Evolutionary conservation across 2,329 filamentous ascomycete species (phyloP).

Genomic region (Fusarium udum): DNA sequence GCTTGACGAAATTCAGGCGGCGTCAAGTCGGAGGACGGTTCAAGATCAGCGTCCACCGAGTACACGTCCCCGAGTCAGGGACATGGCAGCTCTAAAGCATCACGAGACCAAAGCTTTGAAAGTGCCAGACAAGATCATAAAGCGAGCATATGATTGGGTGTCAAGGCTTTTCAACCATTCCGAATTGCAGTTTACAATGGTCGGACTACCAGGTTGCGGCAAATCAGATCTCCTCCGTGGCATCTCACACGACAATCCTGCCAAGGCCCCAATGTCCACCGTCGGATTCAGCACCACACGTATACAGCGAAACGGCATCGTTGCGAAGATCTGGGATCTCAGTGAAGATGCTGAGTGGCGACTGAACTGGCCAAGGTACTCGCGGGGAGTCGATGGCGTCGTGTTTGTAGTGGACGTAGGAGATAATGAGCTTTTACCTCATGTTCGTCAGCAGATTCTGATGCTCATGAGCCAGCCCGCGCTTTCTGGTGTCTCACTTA

Average conservation of each 20-base stretch:
- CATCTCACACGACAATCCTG: too few relatives aligned
- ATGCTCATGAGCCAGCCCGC: neutral
- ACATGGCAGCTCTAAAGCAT: neutral
- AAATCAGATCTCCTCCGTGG: neutral
- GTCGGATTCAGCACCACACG: neutral
- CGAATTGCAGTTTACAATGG: neutral
- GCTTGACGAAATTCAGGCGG: neutral
- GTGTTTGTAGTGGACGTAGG: neutral
- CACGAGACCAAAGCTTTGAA: neutral
- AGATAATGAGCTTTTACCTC: neutral
- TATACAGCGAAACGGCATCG: neutral
- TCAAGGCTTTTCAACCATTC: neutral
- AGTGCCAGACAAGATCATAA: neutral
- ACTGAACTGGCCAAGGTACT: neutral
- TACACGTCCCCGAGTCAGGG: rapidly evolving
- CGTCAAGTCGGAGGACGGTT: neutral
- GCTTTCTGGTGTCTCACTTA: neutral
- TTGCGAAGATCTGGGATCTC: neutral
- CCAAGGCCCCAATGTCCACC: neutral
- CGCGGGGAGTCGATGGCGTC: neutral
- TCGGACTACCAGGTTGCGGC: neutral
- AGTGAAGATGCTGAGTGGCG: neutral
- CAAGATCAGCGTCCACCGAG: neutral
- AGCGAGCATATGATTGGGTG: neutral
- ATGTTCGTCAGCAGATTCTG: neutral